Conservation (phyloP, 1,284 basidiomycete species). For the Trametes polyzona region DNA sequence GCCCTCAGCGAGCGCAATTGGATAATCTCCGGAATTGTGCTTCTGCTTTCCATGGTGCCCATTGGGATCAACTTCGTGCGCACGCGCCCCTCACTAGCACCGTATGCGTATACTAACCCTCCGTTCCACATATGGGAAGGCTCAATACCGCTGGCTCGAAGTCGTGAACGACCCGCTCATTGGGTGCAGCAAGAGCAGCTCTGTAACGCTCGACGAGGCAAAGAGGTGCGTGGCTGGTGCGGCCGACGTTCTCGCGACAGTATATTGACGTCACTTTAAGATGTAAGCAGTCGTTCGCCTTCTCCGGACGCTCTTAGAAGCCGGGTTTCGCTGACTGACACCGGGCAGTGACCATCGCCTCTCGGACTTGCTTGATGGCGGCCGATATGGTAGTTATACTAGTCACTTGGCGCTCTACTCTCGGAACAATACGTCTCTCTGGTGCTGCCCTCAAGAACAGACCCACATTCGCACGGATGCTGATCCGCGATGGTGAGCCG, state of each 20-base stretch:
- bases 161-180: neutral
- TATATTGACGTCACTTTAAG: neutral
- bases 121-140: too few relatives aligned
- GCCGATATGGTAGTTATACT: constrained; percentile 7
- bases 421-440: neutral
- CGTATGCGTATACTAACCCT: too few relatives aligned
- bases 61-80: constrained; percentile 6
- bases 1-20: neutral
- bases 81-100: too few relatives aligned
- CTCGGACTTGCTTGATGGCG: constrained; percentile 7
- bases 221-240: neutral
- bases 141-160: constrained; percentile 8
- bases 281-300: neutral
- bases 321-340: neutral
- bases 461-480: neutral
- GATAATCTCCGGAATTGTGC: neutral
- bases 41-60: constrained; percentile 6
- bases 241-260: neutral
- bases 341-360: constrained; percentile 3
- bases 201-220: neutral
- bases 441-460: neutral
- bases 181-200: constrained; percentile 3
- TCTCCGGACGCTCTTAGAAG: neutral
- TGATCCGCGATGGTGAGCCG: neutral
- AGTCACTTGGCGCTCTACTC: constrained; percentile 6